A percentile compares a stretch with the other conserved stretches of the same genome.
Conservation (phyloP, 2,329 filamentous ascomycete genomes). For the Fusarium devonianum region DNA sequence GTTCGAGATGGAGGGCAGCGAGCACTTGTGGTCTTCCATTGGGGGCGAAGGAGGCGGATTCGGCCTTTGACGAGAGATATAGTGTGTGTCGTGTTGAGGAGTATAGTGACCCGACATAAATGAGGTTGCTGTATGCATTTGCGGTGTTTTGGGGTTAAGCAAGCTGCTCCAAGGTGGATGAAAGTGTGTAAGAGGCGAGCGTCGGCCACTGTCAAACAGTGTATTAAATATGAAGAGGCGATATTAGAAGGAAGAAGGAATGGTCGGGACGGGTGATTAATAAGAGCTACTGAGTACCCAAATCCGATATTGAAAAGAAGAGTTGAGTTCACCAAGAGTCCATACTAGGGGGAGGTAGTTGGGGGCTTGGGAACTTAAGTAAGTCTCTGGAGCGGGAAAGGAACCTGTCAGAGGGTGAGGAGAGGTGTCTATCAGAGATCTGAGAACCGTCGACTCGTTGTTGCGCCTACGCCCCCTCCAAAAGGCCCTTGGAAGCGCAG, state of each 20-base stretch:
- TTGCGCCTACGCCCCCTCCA: constrained; percentile 34
- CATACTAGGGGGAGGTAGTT: constrained; percentile 31
- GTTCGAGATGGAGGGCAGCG: constrained; percentile 91
- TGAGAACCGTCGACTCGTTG: constrained; percentile 36
- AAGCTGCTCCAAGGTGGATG: constrained; percentile 16
- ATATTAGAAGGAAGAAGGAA: constrained; percentile 16
- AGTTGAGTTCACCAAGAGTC: constrained; percentile 31
- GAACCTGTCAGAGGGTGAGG: constrained; percentile 41
- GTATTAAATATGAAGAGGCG: constrained; percentile 8
- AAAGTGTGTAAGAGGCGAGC: constrained; percentile 8
- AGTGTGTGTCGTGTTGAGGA: constrained; percentile 29
- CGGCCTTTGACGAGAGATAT: constrained; percentile 58
- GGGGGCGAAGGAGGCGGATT: constrained; percentile 77
- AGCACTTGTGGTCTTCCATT: constrained; percentile 81
- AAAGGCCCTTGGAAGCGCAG: constrained; percentile 34
- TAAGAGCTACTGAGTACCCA: constrained; percentile 20
- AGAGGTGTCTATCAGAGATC: constrained; percentile 44
- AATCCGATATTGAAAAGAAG: constrained; percentile 27
- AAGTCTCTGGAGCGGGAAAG: constrained; percentile 40
- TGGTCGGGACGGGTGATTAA: constrained; percentile 17
- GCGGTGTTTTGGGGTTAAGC: constrained; percentile 22
- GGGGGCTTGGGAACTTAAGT: constrained; percentile 43
- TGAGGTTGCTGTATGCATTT: constrained; percentile 40
- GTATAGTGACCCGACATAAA: constrained; percentile 44
- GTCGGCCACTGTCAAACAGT: constrained; percentile 14